These are phyloP conservation scores for Gonapodya sp. DNA, from an alignment of 192 early-diverging fungal species.

Conservation along the genomic window DNA sequence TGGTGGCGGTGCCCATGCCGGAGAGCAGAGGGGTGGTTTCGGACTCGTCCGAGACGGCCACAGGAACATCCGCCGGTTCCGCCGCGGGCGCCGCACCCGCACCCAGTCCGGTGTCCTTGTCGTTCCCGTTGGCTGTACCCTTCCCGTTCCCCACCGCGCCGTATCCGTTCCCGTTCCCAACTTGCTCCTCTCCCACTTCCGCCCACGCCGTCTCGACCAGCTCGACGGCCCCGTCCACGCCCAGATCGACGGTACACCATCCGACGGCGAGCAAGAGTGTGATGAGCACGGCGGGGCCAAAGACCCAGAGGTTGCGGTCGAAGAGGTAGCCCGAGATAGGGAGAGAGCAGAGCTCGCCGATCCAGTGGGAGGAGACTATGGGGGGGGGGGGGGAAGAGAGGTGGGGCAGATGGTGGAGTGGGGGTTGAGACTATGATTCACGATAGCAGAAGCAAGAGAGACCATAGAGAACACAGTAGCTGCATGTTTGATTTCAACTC, in stretches of 20 bases:
- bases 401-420: too few species aligned
- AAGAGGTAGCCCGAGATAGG: neutral
- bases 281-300: neutral
- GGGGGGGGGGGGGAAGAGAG: too few species aligned
- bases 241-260: neutral
- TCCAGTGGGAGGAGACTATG: neutral
- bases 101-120: neutral
- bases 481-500: too few species aligned
- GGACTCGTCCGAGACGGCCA: neutral
- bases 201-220: neutral
- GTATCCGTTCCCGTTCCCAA: neutral
- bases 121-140: neutral
- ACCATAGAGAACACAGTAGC: too few species aligned
- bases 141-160: neutral
- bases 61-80: too few species aligned
- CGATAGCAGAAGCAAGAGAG: too few species aligned
- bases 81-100: too few species aligned
- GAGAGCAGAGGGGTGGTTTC: neutral
- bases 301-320: neutral
- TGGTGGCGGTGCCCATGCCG: neutral
- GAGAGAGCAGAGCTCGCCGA: neutral
- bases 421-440: too few species aligned
- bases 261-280: neutral
- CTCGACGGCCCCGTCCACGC: neutral
- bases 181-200: neutral